Evolutionary conservation across 176 grass and related monocot genomes (phyloP), one percentile per base, ranked within the genome.

Genomic region (Pharus latifolius): DNA sequence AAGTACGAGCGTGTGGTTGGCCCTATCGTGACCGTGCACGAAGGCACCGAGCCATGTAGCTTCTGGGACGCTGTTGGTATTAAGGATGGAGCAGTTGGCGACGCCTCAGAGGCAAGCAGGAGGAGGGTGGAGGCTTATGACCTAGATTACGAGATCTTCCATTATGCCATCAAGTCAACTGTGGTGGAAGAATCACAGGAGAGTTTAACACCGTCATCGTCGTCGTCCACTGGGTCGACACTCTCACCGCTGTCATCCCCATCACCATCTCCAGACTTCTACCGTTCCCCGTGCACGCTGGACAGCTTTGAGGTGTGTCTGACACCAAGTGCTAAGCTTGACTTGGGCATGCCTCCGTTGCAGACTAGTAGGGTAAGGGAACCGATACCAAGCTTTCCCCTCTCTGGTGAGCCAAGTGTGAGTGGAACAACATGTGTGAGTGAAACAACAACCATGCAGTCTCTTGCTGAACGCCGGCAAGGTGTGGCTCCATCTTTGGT

Each of bases 101-200:
- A 77, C 9, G 45, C 48, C 7, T 67, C 30, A 42, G 65, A 65
- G 23, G 22, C 70, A 18, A 77, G 83, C 45, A 81, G 72, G 67
- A 70, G 83, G 65, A 80, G 83, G 55, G 56, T 86, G 14, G 83
- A 86, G 63, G 57, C 63, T 33, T 86, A 86, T 67, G 77, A 86
- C 65, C 63, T 86, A 12, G 83, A 86, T 63, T 86, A 70, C 51
- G 77, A 86, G 54, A 86, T 86, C 51, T 86, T 86, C 74, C 56
- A 63, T 10, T 72, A 75, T 26, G 76, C 77, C 19, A 46, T 81
- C 26, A 77, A 77, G 33, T 60, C 31, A 15, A 41, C 3, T 16
- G 26, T 6, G 15, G n/a, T n/a, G n/a, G 25, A 31, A 10, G 77
- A 71, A 10, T 44, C 77, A 49, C 55, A 37, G 31, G 77, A 80